Percentiles rank a stretch among this genome's conserved stretches.
phyloP scores from a whole-genome alignment of 371 early-diverging fungal genomes.

The Capniomyces stellatus region DNA sequence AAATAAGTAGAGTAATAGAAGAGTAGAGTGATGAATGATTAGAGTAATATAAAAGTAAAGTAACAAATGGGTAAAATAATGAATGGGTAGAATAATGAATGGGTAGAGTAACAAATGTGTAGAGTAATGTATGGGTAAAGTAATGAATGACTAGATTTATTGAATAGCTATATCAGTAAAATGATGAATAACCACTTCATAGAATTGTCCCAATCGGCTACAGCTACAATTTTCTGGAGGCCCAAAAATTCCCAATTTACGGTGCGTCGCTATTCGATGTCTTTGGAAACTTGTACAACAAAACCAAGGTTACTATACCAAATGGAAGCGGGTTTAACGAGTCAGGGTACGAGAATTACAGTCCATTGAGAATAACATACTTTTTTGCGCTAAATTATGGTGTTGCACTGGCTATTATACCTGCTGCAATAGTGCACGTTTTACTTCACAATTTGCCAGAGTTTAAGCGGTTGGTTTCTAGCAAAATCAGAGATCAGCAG shows the following conservation, averaged over 20 bases:
- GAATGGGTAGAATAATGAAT: too few relatives aligned
- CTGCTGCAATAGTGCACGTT: slow-evolving; percentile 45
- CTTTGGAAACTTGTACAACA: slow-evolving; percentile 35
- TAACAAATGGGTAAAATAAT: too few relatives aligned
- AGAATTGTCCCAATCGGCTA: slow-evolving; percentile 46
- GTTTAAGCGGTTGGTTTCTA: slow-evolving; percentile 22
- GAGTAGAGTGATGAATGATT: too few relatives aligned
- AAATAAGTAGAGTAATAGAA: too few relatives aligned
- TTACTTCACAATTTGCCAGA: slow-evolving; percentile 42
- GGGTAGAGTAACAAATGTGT: too few relatives aligned
- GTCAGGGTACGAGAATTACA: slow-evolving; percentile 38
- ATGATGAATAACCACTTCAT: neutral
- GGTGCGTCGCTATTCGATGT: slow-evolving; percentile 30
- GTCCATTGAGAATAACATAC: slow-evolving; percentile 52
- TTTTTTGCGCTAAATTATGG: slow-evolving; percentile 51
- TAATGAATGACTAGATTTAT: too few relatives aligned
- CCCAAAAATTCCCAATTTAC: slow-evolving; percentile 41
- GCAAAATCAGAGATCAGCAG: slow-evolving; percentile 25
- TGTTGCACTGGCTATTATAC: slow-evolving; percentile 43
- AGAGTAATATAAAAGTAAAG: too few relatives aligned
- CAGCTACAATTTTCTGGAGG: slow-evolving; percentile 41
- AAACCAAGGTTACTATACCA: slow-evolving; percentile 28
- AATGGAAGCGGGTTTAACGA: slow-evolving; percentile 36
- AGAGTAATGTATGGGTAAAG: too few relatives aligned
- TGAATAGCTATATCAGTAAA: too few relatives aligned